phyloP scores from a whole-genome alignment of 371 early-diverging fungal species.

The Actinomortierella wolfii region DNA sequence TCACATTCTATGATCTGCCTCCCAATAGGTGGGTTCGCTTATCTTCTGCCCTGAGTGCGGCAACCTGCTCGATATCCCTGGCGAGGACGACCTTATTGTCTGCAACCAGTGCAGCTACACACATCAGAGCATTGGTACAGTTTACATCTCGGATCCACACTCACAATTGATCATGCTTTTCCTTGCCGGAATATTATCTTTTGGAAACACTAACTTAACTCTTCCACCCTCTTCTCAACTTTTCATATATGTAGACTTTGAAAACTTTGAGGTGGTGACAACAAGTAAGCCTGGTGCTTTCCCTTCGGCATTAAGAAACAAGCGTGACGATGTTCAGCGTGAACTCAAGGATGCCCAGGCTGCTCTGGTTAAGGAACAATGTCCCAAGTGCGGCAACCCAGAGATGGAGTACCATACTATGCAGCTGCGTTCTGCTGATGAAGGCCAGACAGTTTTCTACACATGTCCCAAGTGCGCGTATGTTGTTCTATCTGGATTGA shows the following conservation, averaged over 20 bases:
- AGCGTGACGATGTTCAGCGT: slow-evolving; percentile 72
- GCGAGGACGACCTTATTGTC: slow-evolving; percentile 71
- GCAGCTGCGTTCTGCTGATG: slow-evolving; percentile 99
- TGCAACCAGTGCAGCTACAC: slow-evolving; percentile 82
- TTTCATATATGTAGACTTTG: slow-evolving; percentile 60
- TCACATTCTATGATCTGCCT: slow-evolving; percentile 12
- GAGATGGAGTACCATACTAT: slow-evolving; percentile 99
- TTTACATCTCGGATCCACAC: neutral
- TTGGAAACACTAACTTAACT: too few relatives aligned
- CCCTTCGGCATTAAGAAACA: slow-evolving; percentile 76
- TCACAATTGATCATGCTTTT: too few relatives aligned
- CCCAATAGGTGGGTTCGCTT: slow-evolving; percentile 59
- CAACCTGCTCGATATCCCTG: slow-evolving; percentile 84
- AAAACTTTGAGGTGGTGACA: slow-evolving; percentile 82
- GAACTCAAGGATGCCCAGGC: slow-evolving; percentile 60
- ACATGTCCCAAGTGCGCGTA: slow-evolving; percentile 98
- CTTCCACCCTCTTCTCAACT: neutral
- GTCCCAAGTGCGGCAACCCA: slow-evolving; percentile 92
- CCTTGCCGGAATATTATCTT: too few relatives aligned
- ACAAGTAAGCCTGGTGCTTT: slow-evolving; percentile 75
- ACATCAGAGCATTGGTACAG: slow-evolving; percentile 65
- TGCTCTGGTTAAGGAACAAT: slow-evolving; percentile 93
- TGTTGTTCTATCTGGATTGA: slow-evolving; percentile 2
- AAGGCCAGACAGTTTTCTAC: slow-evolving; percentile 99
- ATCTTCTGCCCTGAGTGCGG: slow-evolving; percentile 91